phyloP scores from a whole-genome alignment of 352 stramenopile species.

The Globisporangium irregulare region DNA sequence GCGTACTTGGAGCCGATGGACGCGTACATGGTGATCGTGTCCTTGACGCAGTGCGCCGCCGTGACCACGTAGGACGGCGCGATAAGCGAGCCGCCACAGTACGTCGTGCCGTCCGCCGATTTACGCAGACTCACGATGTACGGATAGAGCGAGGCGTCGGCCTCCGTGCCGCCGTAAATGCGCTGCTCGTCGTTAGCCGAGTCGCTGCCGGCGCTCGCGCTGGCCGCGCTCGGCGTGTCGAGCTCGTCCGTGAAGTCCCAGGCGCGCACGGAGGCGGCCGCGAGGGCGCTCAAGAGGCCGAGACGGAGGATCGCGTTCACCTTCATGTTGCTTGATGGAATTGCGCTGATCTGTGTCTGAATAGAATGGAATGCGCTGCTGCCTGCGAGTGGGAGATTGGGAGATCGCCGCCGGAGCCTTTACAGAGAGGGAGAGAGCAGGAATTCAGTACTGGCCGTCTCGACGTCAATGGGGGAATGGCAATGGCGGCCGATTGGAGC shows the following conservation, averaged over 20 bases:
- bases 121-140: slow-evolving; percentile 60
- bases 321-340: slow-evolving; percentile 6
- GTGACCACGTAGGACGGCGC: slow-evolving; percentile 63
- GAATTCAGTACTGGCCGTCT: slow-evolving; percentile 5
- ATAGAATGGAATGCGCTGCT: neutral
- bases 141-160: slow-evolving; percentile 44
- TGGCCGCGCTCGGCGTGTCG: slow-evolving; percentile 6
- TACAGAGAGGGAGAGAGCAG: neutral
- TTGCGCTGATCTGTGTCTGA: neutral
- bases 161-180: slow-evolving; percentile 60
- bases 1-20: slow-evolving; percentile 49
- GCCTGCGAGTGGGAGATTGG: neutral
- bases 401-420: neutral
- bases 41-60: slow-evolving; percentile 69
- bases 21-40: slow-evolving; percentile 35
- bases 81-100: slow-evolving; percentile 68
- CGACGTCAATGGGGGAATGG: neutral
- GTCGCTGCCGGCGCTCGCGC: slow-evolving; percentile 16
- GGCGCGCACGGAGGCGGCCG: slow-evolving; percentile 4
- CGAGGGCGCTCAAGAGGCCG: slow-evolving; percentile 9
- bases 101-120: slow-evolving; percentile 35
- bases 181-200: slow-evolving; percentile 41
- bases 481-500: neutral
- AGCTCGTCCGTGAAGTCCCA: slow-evolving; percentile 27
- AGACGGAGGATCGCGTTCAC: slow-evolving; percentile 11